Base-by-base conservation (phyloP, 2,329 filamentous ascomycete genomes). In the Sporothrix schenckii region DNA sequence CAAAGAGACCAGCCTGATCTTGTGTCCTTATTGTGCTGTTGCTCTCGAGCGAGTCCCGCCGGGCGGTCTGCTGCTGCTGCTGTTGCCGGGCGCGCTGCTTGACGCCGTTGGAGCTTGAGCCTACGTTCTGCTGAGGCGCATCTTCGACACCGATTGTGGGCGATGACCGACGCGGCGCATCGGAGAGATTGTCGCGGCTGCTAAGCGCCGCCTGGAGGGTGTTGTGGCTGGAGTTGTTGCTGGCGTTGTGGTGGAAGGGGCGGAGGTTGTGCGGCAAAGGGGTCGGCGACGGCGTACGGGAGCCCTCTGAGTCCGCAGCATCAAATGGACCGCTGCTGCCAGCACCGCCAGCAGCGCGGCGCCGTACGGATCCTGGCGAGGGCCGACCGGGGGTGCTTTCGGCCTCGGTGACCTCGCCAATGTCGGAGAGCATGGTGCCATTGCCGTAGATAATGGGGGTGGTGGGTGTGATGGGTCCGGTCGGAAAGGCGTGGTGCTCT, bases 401-500 rank as follows among this genome's bases (percentile, higher is more conserved):
- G 27, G 79, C 83, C 76, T 86, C 84, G 47, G 84, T 86, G 24
- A 86, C 84, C 77, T 85, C 84, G 61, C 84, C 84, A 78, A 90
- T 90, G 77, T 90, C 88, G 5, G 88, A 90, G 58, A 90, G 78
- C 88, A 90, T 90, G 56, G 88, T 90, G 58, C 88, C 88, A 74
- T 90, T 90, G 68, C 88, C 88, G 74, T 90, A 90, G 73, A 90
- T 89, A 72, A 90, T 90, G 9, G 88, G 88, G 0, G 88, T 90
- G 0, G 83, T 84, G 44, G 86, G 85, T 16, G 84, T 82, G 41
- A 85, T 78, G 6, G 84, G 81, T 0, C 82, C 81, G 9, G 82
- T 76, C 53, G 79, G 76, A 74, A 82, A 83, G 68, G 77, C 75
- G 69, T 79, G 77, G 71, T 80, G 79, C 19, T 78, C 77, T 44